Evolutionary conservation across 2,329 filamentous ascomycete species (phyloP), one percentile per base, ranked within the genome.

Genomic region (Nemania sp.): DNA sequence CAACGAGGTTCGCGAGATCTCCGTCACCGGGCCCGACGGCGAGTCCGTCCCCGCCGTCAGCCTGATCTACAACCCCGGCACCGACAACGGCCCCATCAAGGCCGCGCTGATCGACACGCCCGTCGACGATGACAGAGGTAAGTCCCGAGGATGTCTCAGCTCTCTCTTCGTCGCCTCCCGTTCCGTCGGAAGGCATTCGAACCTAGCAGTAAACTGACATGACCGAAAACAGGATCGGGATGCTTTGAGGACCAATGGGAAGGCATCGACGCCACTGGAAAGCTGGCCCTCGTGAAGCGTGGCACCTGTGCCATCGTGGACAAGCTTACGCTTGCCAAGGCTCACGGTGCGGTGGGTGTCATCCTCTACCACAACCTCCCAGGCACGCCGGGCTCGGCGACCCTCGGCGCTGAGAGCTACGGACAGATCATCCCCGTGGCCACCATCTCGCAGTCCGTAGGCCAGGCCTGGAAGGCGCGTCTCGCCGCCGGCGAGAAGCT

Each of bases 361-460:
- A 73, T 90, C 32, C 78, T 90, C 51, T 88, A 87, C 71, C 85
- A 90, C 78, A 86, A 89, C 63, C 77, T 74, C 2, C 74, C 80
- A 0, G 85, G 83, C 0, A 64, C 69, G 10, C 71, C 76, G 3
- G 72, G 79, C 1, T 74, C 76, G 21, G 86, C 83, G 7, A 88
- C 85, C 0, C 77, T 89, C 2, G 79, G 81, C 17, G 76, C 76
- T 0, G 73, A 74, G 65, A 77, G 75, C 67, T 63, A 73, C 29
- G 71, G 72, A 7, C 65, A 69, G 17, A 68, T 78, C 4, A 70
- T 75, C 10, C 75, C 78, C 10, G 73, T 76, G 5, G 77, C 71
- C 9, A 72, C 77, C 1, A 72, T 79, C 35, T 66, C 71, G 5
- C 66, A 70, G 0, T 77, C 76, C 46, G 68, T 76, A 2, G 78